phyloP scores from a whole-genome alignment of 352 stramenopile genomes.

The Globisporangium takayamanum region DNA sequence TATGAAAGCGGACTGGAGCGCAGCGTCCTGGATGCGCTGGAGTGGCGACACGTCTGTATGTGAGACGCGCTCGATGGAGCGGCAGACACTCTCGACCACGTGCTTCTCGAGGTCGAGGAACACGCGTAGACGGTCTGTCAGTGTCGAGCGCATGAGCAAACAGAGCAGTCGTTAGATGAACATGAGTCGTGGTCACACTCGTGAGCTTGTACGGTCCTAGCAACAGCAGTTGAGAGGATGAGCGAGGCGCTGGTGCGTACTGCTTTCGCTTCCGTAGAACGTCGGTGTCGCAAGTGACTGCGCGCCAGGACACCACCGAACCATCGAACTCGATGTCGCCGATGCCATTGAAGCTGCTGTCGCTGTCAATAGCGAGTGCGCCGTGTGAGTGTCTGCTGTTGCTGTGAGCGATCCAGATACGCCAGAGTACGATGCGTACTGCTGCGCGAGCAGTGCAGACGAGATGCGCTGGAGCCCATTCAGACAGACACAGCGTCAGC shows the following conservation, averaged over 20 bases:
- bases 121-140: conserved; percentile 21
- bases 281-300: conserved; percentile 2
- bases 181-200: background rate
- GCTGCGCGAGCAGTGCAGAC: background rate
- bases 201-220: too few species aligned
- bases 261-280: background rate
- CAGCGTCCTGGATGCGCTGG: background rate
- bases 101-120: conserved; percentile 38
- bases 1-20: conserved; percentile 3
- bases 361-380: background rate
- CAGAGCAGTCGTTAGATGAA: too few species aligned
- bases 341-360: background rate
- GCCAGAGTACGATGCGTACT: conserved; percentile 4
- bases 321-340: background rate
- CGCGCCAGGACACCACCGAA: conserved; percentile 7
- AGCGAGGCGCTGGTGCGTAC: background rate
- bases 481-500: background rate
- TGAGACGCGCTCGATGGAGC: conserved; percentile 1
- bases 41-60: background rate
- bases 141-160: background rate
- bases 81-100: conserved; percentile 21
- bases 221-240: background rate
- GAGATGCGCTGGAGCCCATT: conserved; percentile 6
- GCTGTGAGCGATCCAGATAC: background rate
- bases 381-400: background rate